A percentile compares a stretch with the other conserved stretches of the same genome.
phyloP scores from a whole-genome alignment of 2,329 filamentous ascomycete genomes.

The Acarospora socialis region DNA sequence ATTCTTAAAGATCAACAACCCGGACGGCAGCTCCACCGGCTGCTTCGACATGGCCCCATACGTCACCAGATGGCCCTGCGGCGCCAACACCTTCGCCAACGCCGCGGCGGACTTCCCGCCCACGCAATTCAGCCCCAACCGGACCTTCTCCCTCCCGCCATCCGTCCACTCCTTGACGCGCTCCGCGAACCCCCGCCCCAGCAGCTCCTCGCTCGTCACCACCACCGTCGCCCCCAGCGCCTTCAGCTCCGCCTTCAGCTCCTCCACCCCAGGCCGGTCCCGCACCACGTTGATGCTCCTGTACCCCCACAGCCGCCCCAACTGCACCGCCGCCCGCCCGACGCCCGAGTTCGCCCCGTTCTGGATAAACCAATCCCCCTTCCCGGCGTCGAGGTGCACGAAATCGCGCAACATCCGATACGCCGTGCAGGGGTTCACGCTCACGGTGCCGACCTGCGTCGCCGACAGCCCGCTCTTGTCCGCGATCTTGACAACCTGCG shows the following conservation, averaged over 20 bases:
- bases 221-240: conserved; percentile 49
- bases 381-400: conserved; percentile 38
- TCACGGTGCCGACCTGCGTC: conserved; percentile 72
- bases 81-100: conserved; percentile 58
- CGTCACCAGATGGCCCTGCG: conserved; percentile 65
- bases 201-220: conserved; percentile 46
- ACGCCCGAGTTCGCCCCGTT: conserved; percentile 95
- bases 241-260: conserved; percentile 45
- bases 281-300: conserved; percentile 83
- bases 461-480: conserved; percentile 56
- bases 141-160: conserved; percentile 55
- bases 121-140: conserved; percentile 81
- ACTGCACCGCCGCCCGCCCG: conserved; percentile 78
- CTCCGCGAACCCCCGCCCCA: conserved; percentile 28
- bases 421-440: conserved; percentile 85
- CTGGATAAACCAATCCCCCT: conserved; percentile 91
- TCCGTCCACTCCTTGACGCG: conserved; percentile 54
- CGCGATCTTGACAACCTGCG: conserved; percentile 52
- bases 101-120: conserved; percentile 72
- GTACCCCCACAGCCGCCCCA: conserved; percentile 73
- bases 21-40: conserved; percentile 67
- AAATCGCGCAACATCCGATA: conserved; percentile 88
- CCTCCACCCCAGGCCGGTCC: conserved; percentile 45
- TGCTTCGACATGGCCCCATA: conserved; percentile 93
- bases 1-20: conserved; percentile 85